Percentiles rank a stretch among this genome's conserved stretches.
Evolutionary conservation across 768 basidiomycete species (phyloP).

Genomic region (Hydnomerulius pinastri): DNA sequence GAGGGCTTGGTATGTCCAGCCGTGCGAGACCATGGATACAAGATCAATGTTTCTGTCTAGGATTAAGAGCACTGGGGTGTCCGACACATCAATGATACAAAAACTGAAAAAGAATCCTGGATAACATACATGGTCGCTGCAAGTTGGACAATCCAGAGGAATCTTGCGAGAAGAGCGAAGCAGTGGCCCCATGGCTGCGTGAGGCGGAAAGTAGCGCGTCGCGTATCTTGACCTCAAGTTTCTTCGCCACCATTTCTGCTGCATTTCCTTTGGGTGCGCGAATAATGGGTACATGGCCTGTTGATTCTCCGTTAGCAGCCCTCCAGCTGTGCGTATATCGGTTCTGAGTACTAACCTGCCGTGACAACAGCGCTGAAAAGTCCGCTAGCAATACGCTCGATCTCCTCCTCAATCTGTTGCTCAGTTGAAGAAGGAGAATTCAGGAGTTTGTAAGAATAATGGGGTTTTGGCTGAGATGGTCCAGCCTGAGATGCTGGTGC

Average conservation of each 20-base stretch:
- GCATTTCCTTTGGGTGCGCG: slow-evolving; percentile 95
- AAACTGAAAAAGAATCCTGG: not conserved
- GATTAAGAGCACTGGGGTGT: slow-evolving; percentile 76
- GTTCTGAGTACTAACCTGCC: slow-evolving; percentile 54
- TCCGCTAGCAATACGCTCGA: slow-evolving; percentile 88
- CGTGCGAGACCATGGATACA: slow-evolving; percentile 90
- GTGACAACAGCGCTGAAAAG: slow-evolving; percentile 91
- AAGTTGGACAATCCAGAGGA: slow-evolving; percentile 81
- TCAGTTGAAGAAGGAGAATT: slow-evolving; percentile 92
- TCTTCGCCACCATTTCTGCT: slow-evolving; percentile 99
- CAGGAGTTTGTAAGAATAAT: slow-evolving; percentile 79
- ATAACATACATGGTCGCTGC: slow-evolving; percentile 76
- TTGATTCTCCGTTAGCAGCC: not conserved
- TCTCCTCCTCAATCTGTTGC: slow-evolving; percentile 88
- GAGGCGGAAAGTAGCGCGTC: slow-evolving; percentile 78
- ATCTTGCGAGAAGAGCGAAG: slow-evolving; percentile 78
- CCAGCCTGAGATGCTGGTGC: slow-evolving; percentile 34
- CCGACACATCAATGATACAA: slow-evolving; percentile 11
- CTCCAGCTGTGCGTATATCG: not conserved
- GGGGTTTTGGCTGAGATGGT: slow-evolving; percentile 38
- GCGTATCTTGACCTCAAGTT: slow-evolving; percentile 87
- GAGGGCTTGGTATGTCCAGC: slow-evolving; percentile 99
- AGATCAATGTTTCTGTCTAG: slow-evolving; percentile 95
- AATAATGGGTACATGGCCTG: slow-evolving; percentile 92
- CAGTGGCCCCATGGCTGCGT: slow-evolving; percentile 53